A percentile compares a stretch with the other conserved stretches of the same genome.
These are phyloP conservation scores for Colletotrichum cordylinicola DNA, from an alignment of 2,329 filamentous ascomycete genomes.

Conservation along the genomic window DNA sequence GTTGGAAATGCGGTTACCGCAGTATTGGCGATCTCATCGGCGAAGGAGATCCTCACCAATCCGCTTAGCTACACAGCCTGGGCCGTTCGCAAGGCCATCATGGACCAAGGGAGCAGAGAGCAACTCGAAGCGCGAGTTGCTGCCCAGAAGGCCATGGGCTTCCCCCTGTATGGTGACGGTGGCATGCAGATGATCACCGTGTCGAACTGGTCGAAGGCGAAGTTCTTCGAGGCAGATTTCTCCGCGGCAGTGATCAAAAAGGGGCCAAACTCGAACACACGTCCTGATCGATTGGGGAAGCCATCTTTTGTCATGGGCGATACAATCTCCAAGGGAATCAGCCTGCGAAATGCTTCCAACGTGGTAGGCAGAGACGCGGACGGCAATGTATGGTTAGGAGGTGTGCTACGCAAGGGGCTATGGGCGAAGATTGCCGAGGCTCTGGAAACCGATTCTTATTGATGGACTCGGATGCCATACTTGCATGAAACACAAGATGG, in stretches of 20 bases:
- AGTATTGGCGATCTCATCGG: not conserved
- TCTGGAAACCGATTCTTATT: not conserved
- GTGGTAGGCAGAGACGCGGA: not conserved
- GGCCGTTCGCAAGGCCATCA: slow-evolving; percentile 33
- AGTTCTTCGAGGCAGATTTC: slow-evolving; percentile 42
- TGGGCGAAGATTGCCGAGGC: not conserved
- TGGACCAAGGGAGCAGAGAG: slow-evolving; percentile 34
- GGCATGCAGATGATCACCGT: slow-evolving; percentile 34
- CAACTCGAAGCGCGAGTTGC: slow-evolving; percentile 31
- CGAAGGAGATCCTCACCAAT: slow-evolving; percentile 17
- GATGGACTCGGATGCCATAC: not conserved
- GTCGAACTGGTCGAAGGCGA: slow-evolving; percentile 42
- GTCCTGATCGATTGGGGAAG: not conserved
- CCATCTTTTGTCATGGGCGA: not conserved
- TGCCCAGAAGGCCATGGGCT: not conserved
- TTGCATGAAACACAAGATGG: too few relatives aligned
- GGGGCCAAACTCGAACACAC: not conserved
- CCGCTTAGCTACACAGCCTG: slow-evolving; percentile 32
- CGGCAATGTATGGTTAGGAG: not conserved
- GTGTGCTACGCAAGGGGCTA: not conserved
- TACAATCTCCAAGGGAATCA: not conserved
- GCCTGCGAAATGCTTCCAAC: slow-evolving; percentile 1
- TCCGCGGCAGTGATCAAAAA: slow-evolving; percentile 28
- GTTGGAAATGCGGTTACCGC: not conserved
- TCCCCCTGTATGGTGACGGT: slow-evolving; percentile 33